Conservation (phyloP, 1,284 basidiomycete genomes). For the Melampsora abietis-canadensis region DNA sequence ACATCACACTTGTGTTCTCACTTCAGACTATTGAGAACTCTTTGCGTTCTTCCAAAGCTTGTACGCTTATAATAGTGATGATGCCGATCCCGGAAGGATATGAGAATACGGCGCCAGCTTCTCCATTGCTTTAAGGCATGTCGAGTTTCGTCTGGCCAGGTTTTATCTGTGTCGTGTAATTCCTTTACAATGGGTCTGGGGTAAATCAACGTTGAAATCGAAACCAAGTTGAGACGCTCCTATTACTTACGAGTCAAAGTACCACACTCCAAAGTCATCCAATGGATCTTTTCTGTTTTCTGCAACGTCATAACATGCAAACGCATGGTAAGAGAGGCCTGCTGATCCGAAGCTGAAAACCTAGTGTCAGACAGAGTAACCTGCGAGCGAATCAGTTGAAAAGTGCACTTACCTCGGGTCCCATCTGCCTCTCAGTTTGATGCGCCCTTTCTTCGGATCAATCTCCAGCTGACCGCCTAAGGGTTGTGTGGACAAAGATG, state of each 20-base stretch:
- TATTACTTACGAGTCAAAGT: constrained; percentile 47
- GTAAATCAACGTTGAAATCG: too few species aligned
- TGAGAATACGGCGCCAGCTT: too few species aligned
- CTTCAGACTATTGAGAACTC: too few species aligned
- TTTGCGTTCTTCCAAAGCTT: too few species aligned
- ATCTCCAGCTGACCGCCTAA: background rate
- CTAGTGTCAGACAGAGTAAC: background rate
- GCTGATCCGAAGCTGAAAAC: constrained; percentile 3
- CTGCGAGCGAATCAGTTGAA: constrained; percentile 38
- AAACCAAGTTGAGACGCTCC: too few species aligned
- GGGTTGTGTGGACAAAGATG: background rate
- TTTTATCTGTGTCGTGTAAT: too few species aligned
- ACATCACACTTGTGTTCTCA: too few species aligned
- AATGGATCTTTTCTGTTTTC: constrained; percentile 47
- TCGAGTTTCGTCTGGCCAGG: too few species aligned
- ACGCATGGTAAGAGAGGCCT: constrained; percentile 42
- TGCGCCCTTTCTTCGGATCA: background rate
- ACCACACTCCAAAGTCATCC: constrained; percentile 47
- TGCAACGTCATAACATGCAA: constrained; percentile 48
- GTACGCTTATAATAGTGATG: too few species aligned
- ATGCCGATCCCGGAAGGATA: too few species aligned
- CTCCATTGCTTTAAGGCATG: too few species aligned
- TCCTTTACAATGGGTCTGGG: too few species aligned
- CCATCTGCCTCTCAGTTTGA: background rate
- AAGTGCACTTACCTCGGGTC: background rate